Percentiles rank a stretch among this genome's conserved stretches.
These are phyloP conservation scores for Hygrophorus russula DNA, from an alignment of 768 basidiomycete species.

Conservation along the genomic window DNA sequence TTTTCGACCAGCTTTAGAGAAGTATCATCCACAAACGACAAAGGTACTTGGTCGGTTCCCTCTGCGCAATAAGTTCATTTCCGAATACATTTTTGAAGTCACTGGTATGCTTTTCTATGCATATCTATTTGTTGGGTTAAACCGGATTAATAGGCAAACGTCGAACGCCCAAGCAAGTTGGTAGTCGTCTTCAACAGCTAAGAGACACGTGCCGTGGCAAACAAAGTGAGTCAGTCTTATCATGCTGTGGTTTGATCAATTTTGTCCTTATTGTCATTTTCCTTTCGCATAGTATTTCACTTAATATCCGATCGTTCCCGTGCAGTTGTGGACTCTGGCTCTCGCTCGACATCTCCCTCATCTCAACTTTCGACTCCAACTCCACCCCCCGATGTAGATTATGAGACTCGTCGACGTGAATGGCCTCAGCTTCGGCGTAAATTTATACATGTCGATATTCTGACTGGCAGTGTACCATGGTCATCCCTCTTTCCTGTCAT, in stretches of 20 bases:
- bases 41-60: conserved; percentile 46
- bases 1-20: not conserved
- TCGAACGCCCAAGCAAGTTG: conserved; percentile 70
- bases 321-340: conserved; percentile 10
- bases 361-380: not conserved
- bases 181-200: conserved; percentile 70
- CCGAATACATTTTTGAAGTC: conserved; percentile 59
- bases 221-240: conserved; percentile 37
- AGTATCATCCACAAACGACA: conserved; percentile 41
- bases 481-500: conserved; percentile 11
- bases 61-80: conserved; percentile 71
- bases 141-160: conserved; percentile 26
- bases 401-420: too few species aligned
- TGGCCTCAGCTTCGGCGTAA: conserved; percentile 3
- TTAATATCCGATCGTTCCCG: conserved; percentile 17
- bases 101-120: conserved; percentile 27
- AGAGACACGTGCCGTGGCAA: conserved; percentile 66
- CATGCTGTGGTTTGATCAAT: not conserved
- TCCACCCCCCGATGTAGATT: too few species aligned
- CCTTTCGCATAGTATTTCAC: conserved; percentile 22
- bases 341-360: conserved; percentile 4
- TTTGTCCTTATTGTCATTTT: not conserved
- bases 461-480: conserved; percentile 10
- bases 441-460: conserved; percentile 16
- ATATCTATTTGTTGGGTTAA: too few species aligned